A percentile compares a stretch with the other conserved stretches of the same genome.
These are phyloP conservation scores for Candida easanensis DNA, from an alignment of 805 yeast species.

Conservation along the genomic window DNA sequence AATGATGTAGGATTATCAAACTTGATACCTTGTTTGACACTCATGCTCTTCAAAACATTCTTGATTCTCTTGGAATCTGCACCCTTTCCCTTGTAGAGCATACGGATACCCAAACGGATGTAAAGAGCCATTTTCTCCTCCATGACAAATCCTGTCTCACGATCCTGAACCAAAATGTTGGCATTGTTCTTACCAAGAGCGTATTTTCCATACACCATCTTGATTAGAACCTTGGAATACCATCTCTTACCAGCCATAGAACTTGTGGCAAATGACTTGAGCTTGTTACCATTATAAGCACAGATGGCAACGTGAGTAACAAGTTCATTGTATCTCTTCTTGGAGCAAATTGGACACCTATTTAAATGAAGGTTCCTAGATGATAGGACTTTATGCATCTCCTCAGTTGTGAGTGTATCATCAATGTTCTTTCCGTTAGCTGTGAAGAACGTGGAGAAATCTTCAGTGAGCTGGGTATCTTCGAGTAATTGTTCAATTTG, in stretches of 20 bases:
- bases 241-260: slow-evolving; percentile 83
- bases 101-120: slow-evolving; percentile 82
- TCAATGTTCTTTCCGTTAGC: slow-evolving; percentile 21
- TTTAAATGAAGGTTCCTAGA: slow-evolving; percentile 33
- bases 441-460: slow-evolving; percentile 19
- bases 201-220: slow-evolving; percentile 85
- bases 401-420: slow-evolving; percentile 49
- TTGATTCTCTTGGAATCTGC: slow-evolving; percentile 59
- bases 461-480: slow-evolving; percentile 21
- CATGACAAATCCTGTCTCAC: slow-evolving; percentile 81
- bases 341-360: slow-evolving; percentile 86
- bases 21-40: slow-evolving; percentile 79
- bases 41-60: slow-evolving; percentile 57
- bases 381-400: slow-evolving; percentile 52
- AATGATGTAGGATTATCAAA: slow-evolving; percentile 72
- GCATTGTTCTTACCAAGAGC: slow-evolving; percentile 88
- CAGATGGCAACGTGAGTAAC: slow-evolving; percentile 89
- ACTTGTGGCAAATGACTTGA: slow-evolving; percentile 71
- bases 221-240: slow-evolving; percentile 80
- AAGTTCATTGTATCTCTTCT: slow-evolving; percentile 62
- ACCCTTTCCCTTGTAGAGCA: slow-evolving; percentile 75
- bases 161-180: slow-evolving; percentile 89
- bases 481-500: slow-evolving; percentile 49
- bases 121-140: slow-evolving; percentile 92
- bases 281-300: slow-evolving; percentile 72